Conservation (phyloP, 2,329 filamentous ascomycete species). For the Byssothecium circinans region DNA sequence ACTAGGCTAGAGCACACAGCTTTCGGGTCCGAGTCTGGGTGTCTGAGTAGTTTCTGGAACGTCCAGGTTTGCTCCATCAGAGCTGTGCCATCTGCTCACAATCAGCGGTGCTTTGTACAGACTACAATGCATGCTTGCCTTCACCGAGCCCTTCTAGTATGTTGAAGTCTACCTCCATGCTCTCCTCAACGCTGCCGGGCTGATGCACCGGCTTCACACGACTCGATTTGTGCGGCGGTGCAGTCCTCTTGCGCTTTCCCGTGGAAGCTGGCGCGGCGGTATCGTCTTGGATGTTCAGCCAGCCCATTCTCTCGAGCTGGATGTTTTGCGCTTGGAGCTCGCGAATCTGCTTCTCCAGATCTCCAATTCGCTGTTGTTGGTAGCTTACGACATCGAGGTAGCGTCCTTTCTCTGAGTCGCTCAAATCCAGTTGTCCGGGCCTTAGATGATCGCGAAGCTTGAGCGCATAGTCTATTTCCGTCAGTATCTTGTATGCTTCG, state of each 20-base stretch:
- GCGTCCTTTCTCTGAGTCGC: constrained; percentile 25
- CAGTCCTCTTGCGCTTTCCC: constrained; percentile 24
- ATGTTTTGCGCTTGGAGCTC: constrained; percentile 24
- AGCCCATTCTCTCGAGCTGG: constrained; percentile 33
- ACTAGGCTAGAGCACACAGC: constrained; percentile 31
- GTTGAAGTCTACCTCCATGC: constrained; percentile 29
- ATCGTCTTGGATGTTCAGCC: constrained; percentile 12
- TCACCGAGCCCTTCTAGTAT: constrained; percentile 30
- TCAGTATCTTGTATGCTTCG: constrained; percentile 4
- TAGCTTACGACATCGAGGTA: constrained; percentile 46
- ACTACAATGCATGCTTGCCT: constrained; percentile 11
- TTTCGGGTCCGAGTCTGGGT: constrained; percentile 14
- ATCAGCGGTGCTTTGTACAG: constrained; percentile 7
- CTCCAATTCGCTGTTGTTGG: constrained; percentile 38
- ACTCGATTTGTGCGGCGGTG: constrained; percentile 10
- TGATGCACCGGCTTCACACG: constrained; percentile 11
- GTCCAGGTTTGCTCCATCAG: constrained; percentile 34
- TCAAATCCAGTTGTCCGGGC: constrained; percentile 18
- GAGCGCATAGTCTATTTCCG: constrained; percentile 31
- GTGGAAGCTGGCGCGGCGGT: constrained; percentile 1
- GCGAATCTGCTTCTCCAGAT: constrained; percentile 24
- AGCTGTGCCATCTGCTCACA: constrained; percentile 16
- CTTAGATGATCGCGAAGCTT: constrained; percentile 42
- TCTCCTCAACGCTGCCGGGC: constrained; percentile 19
- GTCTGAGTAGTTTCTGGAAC: constrained; percentile 32